Base-by-base conservation (phyloP, 192 early-diverging fungal genomes). In the Jimgerdemannia lactiflua region DNA sequence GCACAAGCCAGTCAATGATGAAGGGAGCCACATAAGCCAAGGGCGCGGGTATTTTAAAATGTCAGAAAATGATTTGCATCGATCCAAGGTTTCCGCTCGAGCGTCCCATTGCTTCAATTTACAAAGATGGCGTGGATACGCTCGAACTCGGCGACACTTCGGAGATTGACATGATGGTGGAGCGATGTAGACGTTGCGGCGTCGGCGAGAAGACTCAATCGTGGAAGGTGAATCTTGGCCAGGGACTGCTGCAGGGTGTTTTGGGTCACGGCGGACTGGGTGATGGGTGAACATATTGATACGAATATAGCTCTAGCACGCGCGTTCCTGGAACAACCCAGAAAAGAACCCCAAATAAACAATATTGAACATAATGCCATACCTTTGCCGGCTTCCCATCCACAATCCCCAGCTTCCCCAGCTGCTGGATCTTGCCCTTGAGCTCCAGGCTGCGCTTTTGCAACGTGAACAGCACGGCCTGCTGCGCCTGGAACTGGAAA, bases 401-500 rank as follows among this genome's bases (percentile, higher is more conserved):
- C 14, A 59, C 49, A 59, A 59, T 8, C 39, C 67, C 67, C 3
- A 39, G 39, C 18, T 74, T 77, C 4, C 72, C 71, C 2, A 77
- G 29, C 20, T 77, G 71, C 68, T 44, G 42, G 54, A 59, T 59
- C 49, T 59, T 59, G 8, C 6, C 2, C 49, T 59, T 59, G 49
- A 89, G 78, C 66, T 89, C 86, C 29, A 82, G 72, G 67, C 85
- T 85, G 64, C 88, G 78, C 70, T 85, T 75, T 43, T 88, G 84
- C 42, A 89, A 77, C 19, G 86, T 89, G 66, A 86, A 71, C 19
- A 89, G 65, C 2, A 85, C 84, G 20, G 85, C 82, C 70, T 88
- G 88, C 49, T 90, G 86, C 44, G 79, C 75, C 67, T 87, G 86
- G 74, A 86, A 90, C 39, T 90, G 87, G 75, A 84, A 90, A 40